Percentiles rank a stretch among this genome's conserved stretches.
Conservation (phyloP, 257 asterid genomes). For the Lithospermum erythrorhizon region DNA sequence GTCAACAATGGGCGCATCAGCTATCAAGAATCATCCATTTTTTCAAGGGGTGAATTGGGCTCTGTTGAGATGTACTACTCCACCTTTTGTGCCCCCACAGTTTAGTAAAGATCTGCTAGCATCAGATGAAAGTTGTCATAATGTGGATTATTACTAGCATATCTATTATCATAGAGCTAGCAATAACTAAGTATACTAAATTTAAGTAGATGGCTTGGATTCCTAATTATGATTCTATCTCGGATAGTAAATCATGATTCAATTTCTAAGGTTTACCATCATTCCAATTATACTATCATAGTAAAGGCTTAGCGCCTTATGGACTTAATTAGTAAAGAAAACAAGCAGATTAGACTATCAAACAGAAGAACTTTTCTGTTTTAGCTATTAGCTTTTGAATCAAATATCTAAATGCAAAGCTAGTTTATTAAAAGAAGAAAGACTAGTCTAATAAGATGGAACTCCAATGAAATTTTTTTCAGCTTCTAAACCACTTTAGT, state of each 20-base stretch:
- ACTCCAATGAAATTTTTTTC: too few species aligned
- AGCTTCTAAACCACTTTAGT: too few species aligned
- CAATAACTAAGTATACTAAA: background rate
- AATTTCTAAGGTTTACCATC: background rate
- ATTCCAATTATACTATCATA: too few species aligned
- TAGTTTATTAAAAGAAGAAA: too few species aligned
- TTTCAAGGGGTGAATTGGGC: conserved; percentile 75
- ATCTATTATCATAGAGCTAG: background rate
- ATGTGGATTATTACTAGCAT: conserved; percentile 42
- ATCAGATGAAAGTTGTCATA: conserved; percentile 37
- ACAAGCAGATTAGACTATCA: too few species aligned
- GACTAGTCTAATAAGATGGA: too few species aligned
- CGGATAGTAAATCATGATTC: background rate
- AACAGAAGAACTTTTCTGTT: too few species aligned
- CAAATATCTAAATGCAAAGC: too few species aligned
- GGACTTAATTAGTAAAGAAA: too few species aligned
- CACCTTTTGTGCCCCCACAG: conserved; percentile 57
- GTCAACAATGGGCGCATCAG: conserved; percentile 61
- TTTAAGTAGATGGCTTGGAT: conserved; percentile 3
- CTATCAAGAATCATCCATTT: conserved; percentile 55
- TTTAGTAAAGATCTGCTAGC: conserved; percentile 24
- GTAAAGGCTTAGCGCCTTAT: too few species aligned
- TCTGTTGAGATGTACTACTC: conserved; percentile 55
- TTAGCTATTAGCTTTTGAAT: too few species aligned
- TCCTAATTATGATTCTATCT: background rate